Base-by-base conservation (phyloP, 768 basidiomycete genomes). In the Macrolepiota dolichaula region DNA sequence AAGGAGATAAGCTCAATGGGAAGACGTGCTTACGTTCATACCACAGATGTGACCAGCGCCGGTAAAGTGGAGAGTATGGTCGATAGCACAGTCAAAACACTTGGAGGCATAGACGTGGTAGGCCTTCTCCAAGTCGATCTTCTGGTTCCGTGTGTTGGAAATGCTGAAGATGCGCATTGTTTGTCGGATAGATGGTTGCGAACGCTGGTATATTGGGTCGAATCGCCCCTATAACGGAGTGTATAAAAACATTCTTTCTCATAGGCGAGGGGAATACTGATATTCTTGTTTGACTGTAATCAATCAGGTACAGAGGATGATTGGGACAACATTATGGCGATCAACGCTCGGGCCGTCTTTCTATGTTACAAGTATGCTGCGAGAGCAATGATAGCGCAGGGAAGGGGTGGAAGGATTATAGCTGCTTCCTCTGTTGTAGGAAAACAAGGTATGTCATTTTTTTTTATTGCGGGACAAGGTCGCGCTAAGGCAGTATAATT, bases 341-440 rank as follows among this genome's bases (percentile, higher is more conserved):
- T 87, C 64, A 88, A 89, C 64, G 74, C 80, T 60, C 79, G 82
- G 52, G 86, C 85, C 42, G 72, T 78, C 2, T 86, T 84, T 73
- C 77, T 84, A 62, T 88, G 84, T 68, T 87, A 87, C 47, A 85
- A 87, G 56, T 77, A 86, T 61, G 87, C 86, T 2, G 86, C 84
- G 17, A 74, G 73, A 56, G 80, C 82, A 63, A 89, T 89, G 88
- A 71, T 72, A 25, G 76, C 85, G 5, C 82, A 83, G 71, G 78
- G 80, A 0, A 71, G 70, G 10, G 80, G 84, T 15, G 84, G 86
- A 0, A 74, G 81, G n/a, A 84, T 89, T 59, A 78, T 87, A 25
- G 81, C 86, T 47, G 74, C 76, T 2, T 67, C 67, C 0, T 77
- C 77, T 0, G 6, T 71, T 0, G 62, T 66, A 1, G 76, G 71